Evolutionary conservation across 2,329 filamentous ascomycete species (phyloP).

Genomic region (Fusarium sp.): DNA sequence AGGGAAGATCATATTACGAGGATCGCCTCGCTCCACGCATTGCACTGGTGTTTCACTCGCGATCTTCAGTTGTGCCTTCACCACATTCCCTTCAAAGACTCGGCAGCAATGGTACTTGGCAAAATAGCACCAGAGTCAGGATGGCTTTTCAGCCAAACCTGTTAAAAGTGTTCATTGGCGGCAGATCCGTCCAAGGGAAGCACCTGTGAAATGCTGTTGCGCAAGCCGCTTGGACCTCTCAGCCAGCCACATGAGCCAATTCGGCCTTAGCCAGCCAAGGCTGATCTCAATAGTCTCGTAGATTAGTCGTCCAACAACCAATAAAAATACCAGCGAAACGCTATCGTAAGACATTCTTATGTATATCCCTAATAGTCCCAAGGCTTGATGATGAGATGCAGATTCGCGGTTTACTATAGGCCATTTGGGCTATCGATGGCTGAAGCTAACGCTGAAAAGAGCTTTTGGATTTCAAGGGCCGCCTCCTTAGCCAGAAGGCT

Average conservation of each 20-base stretch:
- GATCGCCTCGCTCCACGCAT: background rate
- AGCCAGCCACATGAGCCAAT: constrained; percentile 16
- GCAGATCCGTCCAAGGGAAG: background rate
- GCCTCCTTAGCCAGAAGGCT: background rate
- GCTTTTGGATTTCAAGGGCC: background rate
- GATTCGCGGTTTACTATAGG: background rate
- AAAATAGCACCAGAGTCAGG: background rate
- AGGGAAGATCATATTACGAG: background rate
- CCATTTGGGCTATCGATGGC: background rate
- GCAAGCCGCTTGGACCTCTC: constrained; percentile 23
- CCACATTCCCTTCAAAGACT: background rate
- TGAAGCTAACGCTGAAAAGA: constrained; percentile 1
- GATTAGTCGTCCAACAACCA: background rate
- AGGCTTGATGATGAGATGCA: background rate
- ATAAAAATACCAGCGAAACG: background rate
- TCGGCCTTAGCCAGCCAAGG: background rate
- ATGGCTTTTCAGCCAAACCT: background rate
- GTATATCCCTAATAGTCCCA: background rate
- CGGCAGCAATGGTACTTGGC: background rate
- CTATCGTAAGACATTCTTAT: background rate
- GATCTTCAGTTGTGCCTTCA: background rate
- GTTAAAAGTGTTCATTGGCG: background rate
- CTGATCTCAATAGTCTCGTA: background rate
- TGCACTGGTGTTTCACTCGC: background rate
- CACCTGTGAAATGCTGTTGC: background rate